phyloP scores from a whole-genome alignment of 345 rosid species.

The Eucalyptus erythrocorys region DNA sequence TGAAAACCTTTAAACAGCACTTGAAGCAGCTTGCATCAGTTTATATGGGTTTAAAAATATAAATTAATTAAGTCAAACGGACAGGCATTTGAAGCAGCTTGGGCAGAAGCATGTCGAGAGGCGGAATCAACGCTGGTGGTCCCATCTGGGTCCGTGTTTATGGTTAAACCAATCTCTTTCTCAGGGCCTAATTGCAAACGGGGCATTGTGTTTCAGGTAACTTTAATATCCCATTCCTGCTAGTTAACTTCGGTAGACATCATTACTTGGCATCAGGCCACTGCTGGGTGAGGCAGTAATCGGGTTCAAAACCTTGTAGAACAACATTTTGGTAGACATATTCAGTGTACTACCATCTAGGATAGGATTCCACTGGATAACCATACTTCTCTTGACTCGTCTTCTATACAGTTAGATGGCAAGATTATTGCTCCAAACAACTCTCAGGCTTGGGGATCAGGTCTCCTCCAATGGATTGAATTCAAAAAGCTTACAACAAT shows the following conservation, averaged over 20 bases:
- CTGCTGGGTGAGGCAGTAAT: background rate
- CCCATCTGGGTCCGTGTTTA: constrained; percentile 66
- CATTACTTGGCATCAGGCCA: background rate
- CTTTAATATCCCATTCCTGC: background rate
- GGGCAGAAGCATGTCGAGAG: constrained; percentile 66
- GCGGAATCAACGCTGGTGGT: constrained; percentile 46
- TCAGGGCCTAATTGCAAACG: constrained; percentile 48
- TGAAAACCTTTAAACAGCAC: background rate
- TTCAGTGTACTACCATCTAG: background rate
- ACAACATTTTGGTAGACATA: background rate
- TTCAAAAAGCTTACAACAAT: constrained; percentile 51
- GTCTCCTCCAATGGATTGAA: constrained; percentile 68
- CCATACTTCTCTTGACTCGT: background rate
- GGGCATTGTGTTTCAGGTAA: constrained; percentile 64
- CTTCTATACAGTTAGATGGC: constrained; percentile 56
- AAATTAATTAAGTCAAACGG: background rate
- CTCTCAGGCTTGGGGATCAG: constrained; percentile 53
- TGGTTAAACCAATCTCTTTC: constrained; percentile 63
- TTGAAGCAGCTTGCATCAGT: constrained; percentile 44
- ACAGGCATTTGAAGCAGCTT: constrained; percentile 73
- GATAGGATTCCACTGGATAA: background rate
- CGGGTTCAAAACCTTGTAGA: background rate
- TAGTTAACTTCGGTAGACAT: background rate
- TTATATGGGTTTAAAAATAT: background rate
- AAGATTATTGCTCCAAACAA: constrained; percentile 67